These are phyloP conservation scores for Xylariaceae sp. DNA, from an alignment of 2,329 filamentous ascomycete species.

Conservation along the genomic window DNA sequence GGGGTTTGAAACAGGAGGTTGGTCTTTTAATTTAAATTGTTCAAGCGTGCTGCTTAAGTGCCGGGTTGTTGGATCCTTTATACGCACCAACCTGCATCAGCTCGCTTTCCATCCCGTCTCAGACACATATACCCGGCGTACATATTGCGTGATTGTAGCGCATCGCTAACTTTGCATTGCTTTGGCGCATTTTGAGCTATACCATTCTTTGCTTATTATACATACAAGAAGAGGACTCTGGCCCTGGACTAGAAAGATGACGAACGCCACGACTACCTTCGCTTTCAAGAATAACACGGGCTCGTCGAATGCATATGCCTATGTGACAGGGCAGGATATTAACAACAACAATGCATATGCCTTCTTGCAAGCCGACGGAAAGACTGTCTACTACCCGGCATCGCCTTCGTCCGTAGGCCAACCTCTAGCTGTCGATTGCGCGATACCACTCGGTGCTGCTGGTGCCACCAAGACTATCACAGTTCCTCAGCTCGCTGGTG, in stretches of 20 bases:
- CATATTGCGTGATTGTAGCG: neutral
- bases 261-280: slow-evolving; percentile 52
- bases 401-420: slow-evolving; percentile 52
- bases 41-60: neutral
- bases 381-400: slow-evolving; percentile 61
- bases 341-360: slow-evolving; percentile 59
- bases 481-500: slow-evolving; percentile 68
- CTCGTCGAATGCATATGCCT: slow-evolving; percentile 61
- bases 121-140: neutral
- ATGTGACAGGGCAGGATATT: slow-evolving; percentile 66
- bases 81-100: neutral
- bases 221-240: neutral
- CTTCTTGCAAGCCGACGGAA: slow-evolving; percentile 64
- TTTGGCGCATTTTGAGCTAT: neutral
- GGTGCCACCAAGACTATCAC: slow-evolving; percentile 59
- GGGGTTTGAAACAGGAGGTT: neutral
- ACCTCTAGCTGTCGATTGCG: slow-evolving; percentile 55
- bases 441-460: slow-evolving; percentile 61
- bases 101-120: neutral
- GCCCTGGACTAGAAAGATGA: slow-evolving; percentile 26
- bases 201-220: neutral
- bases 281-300: slow-evolving; percentile 64
- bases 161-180: neutral
- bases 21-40: neutral
- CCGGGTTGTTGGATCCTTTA: neutral